Percentiles rank a stretch among this genome's conserved stretches.
phyloP scores from a whole-genome alignment of 78 protist species.

The Cyanophora paradoxa region DNA sequence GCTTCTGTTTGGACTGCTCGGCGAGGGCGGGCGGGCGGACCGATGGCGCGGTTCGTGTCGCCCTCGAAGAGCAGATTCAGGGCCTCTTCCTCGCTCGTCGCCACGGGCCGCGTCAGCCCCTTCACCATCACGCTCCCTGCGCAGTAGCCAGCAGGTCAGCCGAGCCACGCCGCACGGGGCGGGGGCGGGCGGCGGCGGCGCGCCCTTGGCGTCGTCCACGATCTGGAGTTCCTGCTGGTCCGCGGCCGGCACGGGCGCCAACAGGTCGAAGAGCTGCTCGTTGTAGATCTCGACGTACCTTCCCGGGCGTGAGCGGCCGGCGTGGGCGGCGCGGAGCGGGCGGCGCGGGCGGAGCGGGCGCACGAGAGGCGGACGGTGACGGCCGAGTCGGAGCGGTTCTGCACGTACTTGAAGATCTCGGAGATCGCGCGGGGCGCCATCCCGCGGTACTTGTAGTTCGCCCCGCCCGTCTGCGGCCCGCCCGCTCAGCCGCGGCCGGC shows the following conservation, averaged over 20 bases:
- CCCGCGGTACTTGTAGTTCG: slow-evolving; percentile 43
- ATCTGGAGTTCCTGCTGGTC: slow-evolving; percentile 4
- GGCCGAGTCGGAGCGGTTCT: slow-evolving; percentile 16
- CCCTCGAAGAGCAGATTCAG: slow-evolving; percentile 60
- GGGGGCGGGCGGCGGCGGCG: background rate
- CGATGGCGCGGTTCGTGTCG: slow-evolving; percentile 46
- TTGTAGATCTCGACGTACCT: slow-evolving; percentile 61
- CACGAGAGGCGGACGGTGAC: slow-evolving; percentile 34
- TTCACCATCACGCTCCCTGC: background rate
- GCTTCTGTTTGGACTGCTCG: too few species aligned
- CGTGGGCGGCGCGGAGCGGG: too few species aligned
- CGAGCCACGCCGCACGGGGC: background rate
- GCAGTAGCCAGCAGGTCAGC: background rate
- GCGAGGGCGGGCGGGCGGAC: too few species aligned
- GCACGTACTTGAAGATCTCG: slow-evolving; percentile 26
- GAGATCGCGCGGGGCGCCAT: slow-evolving; percentile 45
- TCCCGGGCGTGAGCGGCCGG: too few species aligned
- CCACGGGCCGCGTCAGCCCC: slow-evolving; percentile 23
- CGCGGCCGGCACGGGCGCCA: slow-evolving; percentile 4
- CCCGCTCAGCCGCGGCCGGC: background rate
- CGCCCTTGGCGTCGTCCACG: slow-evolving; percentile 23
- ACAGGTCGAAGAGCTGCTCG: slow-evolving; percentile 52
- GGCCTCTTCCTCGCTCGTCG: slow-evolving; percentile 63
- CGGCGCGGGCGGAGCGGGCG: too few species aligned
- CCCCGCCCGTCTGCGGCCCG: slow-evolving; percentile 38